These are phyloP conservation scores for Myotisia sp. DNA, from an alignment of 2,329 filamentous ascomycete species.

Conservation along the genomic window DNA sequence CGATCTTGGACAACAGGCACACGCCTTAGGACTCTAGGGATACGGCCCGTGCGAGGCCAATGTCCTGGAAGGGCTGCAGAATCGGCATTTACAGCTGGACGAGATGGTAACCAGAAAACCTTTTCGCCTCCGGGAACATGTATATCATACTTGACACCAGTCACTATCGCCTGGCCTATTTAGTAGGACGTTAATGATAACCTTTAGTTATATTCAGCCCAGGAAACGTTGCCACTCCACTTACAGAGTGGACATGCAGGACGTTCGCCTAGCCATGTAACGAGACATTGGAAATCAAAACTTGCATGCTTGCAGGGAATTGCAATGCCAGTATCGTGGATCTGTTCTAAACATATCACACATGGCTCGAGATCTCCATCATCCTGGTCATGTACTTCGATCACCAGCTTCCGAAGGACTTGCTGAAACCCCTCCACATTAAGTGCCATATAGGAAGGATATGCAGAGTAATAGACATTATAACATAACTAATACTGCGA, in stretches of 20 bases:
- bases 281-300: slow-evolving; percentile 75
- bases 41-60: background rate
- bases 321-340: slow-evolving; percentile 58
- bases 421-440: slow-evolving; percentile 29
- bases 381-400: slow-evolving; percentile 28
- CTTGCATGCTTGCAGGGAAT: slow-evolving; percentile 63
- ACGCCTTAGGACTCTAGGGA: background rate
- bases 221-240: slow-evolving; percentile 20
- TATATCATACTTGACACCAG: slow-evolving; percentile 52
- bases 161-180: slow-evolving; percentile 39
- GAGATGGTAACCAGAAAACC: slow-evolving; percentile 41
- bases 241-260: slow-evolving; percentile 67
- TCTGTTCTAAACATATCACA: slow-evolving; percentile 70
- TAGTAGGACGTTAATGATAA: background rate
- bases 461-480: too few species aligned
- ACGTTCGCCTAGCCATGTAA: slow-evolving; percentile 64
- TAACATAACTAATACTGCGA: too few species aligned
- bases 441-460: slow-evolving; percentile 21
- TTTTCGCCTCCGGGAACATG: slow-evolving; percentile 40
- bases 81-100: background rate
- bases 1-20: background rate
- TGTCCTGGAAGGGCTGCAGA: background rate
- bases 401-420: slow-evolving; percentile 32
- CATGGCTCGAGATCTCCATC: slow-evolving; percentile 42
- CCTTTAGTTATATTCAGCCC: background rate